Evolutionary conservation across 345 rosid genomes (phyloP).

Genomic region (Physaria fendleri): DNA sequence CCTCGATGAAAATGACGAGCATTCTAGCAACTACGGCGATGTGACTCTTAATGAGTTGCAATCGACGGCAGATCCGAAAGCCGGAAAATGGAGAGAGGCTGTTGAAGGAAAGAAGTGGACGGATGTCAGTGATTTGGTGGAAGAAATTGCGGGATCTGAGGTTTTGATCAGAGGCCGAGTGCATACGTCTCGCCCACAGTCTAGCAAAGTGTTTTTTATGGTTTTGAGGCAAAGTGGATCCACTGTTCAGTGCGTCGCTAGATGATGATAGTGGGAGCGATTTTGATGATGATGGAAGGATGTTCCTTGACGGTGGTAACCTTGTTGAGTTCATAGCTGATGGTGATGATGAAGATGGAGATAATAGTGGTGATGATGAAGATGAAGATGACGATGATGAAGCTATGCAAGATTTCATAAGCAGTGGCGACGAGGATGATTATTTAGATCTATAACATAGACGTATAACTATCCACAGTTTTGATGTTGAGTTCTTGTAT

Average conservation of each 20-base stretch:
- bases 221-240: slow-evolving; percentile 58
- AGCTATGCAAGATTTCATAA: too few species aligned
- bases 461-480: slow-evolving; percentile 14
- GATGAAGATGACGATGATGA: slow-evolving; percentile 63
- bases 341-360: slow-evolving; percentile 76
- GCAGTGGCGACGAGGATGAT: slow-evolving; percentile 77
- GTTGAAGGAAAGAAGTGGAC: slow-evolving; percentile 37
- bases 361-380: slow-evolving; percentile 52
- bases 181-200: slow-evolving; percentile 44
- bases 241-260: slow-evolving; percentile 71
- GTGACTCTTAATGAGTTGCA: slow-evolving; percentile 53
- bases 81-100: slow-evolving; percentile 41
- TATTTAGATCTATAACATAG: not conserved
- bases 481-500: slow-evolving; percentile 19
- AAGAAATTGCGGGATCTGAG: slow-evolving; percentile 34
- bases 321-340: too few species aligned
- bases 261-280: too few species aligned
- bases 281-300: too few species aligned
- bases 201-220: slow-evolving; percentile 55
- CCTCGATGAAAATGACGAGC: slow-evolving; percentile 40
- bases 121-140: slow-evolving; percentile 39
- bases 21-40: slow-evolving; percentile 53
- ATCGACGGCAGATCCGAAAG: slow-evolving; percentile 36
- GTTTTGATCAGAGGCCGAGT: slow-evolving; percentile 64
- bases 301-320: too few species aligned